Base-by-base conservation (phyloP, 768 basidiomycete species). In the Butyriboletus loyo region DNA sequence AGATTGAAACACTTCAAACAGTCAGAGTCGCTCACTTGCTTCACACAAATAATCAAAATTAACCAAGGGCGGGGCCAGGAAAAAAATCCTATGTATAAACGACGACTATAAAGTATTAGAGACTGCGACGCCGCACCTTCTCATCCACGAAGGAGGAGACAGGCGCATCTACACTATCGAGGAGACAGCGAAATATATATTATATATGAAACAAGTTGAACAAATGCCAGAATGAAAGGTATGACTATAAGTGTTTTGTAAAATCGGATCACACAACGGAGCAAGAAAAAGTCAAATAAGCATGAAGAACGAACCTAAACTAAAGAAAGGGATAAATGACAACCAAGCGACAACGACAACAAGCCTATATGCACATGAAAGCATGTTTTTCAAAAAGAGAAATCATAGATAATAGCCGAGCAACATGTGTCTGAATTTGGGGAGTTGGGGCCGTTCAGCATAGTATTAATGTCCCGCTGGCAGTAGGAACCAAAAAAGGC, bases 41-140 rank as follows among this genome's bases (percentile, higher is more conserved):
- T 45, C 22, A 22, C 44, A 24, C 21, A 22, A 0, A 19, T 28
- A 14, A 7, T 11, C 10, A 15, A 22, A 22, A 7, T 15, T 31
- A 24, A 15, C 15, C 15, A 11, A 24, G 31, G 7, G 25, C 25
- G 7, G 15, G 19, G 27, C 35, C 5, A 21, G 32, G 49, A 24
- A 27, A 27, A 35, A 24, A 35, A 24, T 3, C 31, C 13, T 11
- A 19, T 43, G 57, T 66, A 70, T 70, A 67, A 67, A 68, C 61
- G 56, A 70, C 34, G 61, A 67, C 57, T 67, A 70, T 70, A 67
- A 70, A 22, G 61, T 68, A 68, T 70, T 70, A 70, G 64, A 62
- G 54, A 66, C 49, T 52, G 54, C 64, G 56, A 49, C 59, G 45
- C 53, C 54, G 19, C 37, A 19, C 21, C 30, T 14, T 37, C 28